A percentile compares a stretch with the other conserved stretches of the same genome.
Conservation (phyloP, 73 alveolate species). For the Vitrella brassicaformis region DNA sequence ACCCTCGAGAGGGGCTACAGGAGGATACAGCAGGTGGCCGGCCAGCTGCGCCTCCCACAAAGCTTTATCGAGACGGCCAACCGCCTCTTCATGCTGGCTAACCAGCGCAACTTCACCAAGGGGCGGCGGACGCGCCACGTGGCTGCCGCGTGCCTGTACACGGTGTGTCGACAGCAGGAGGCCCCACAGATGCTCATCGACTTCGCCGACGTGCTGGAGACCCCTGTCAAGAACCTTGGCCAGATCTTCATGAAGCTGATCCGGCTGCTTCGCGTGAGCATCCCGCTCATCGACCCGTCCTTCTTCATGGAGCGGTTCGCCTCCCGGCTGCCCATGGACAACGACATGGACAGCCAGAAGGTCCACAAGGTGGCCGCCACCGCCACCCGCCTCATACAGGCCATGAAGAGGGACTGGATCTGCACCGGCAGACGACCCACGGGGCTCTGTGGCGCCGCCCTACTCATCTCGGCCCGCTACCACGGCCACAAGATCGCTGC, state of each 20-base stretch:
- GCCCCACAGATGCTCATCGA: conserved; percentile 75
- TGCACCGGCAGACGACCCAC: conserved; percentile 78
- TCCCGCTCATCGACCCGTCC: conserved; percentile 70
- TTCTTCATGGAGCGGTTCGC: conserved; percentile 56
- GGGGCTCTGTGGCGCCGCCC: conserved; percentile 83
- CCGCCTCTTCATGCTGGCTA: neutral
- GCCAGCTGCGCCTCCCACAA: neutral
- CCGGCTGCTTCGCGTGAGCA: conserved; percentile 41
- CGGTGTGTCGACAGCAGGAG: conserved; percentile 62
- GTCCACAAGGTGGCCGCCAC: conserved; percentile 56
- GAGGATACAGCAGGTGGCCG: too few species aligned
- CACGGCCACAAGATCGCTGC: neutral
- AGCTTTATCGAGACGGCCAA: neutral
- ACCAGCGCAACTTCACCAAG: neutral
- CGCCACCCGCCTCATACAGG: conserved; percentile 63
- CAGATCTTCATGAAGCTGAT: conserved; percentile 58
- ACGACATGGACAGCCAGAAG: conserved; percentile 1
- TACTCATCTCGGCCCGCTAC: conserved; percentile 50
- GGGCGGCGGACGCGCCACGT: conserved; percentile 5
- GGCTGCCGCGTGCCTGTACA: conserved; percentile 48
- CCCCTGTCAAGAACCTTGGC: conserved; percentile 66
- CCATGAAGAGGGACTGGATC: conserved; percentile 83
- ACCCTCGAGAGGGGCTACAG: neutral
- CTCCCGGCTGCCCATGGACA: conserved; percentile 3
- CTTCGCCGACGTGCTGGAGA: conserved; percentile 74